phyloP scores from a whole-genome alignment of 768 basidiomycete genomes.

The Paxillus involutus region DNA sequence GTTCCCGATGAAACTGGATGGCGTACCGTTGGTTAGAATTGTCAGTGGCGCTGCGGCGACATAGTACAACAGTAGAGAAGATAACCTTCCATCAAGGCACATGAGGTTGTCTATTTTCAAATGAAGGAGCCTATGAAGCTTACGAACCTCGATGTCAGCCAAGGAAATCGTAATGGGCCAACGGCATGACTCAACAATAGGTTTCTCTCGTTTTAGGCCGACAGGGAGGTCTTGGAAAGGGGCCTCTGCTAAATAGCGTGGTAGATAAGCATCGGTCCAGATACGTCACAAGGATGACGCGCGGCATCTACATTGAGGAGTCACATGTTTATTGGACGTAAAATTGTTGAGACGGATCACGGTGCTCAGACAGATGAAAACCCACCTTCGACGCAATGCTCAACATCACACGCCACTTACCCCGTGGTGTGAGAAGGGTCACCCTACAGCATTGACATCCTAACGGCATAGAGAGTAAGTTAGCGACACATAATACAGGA shows the following conservation, averaged over 20 bases:
- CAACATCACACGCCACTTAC: too few species aligned
- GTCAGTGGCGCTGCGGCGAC: constrained; percentile 26
- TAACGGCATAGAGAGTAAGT: too few species aligned
- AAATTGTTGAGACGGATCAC: constrained; percentile 18
- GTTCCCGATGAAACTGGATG: constrained; percentile 13
- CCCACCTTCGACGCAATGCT: too few species aligned
- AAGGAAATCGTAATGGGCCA: neutral
- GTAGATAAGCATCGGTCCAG: neutral
- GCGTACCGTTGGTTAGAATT: neutral
- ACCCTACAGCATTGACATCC: too few species aligned
- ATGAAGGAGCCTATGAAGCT: neutral
- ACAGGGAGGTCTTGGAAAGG: neutral
- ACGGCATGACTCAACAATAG: neutral
- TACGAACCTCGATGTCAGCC: neutral
- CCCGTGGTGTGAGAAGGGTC: too few species aligned
- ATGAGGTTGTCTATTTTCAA: constrained; percentile 4
- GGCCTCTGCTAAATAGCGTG: neutral
- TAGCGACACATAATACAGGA: too few species aligned
- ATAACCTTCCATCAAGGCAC: constrained; percentile 19
- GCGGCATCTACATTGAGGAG: neutral
- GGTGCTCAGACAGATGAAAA: constrained; percentile 5
- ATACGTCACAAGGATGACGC: neutral
- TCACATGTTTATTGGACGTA: neutral
- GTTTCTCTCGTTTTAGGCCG: neutral
- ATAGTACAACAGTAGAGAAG: constrained; percentile 30